phyloP scores from a whole-genome alignment of 2,329 filamentous ascomycete genomes.

The Ceratocystis albifundus region DNA sequence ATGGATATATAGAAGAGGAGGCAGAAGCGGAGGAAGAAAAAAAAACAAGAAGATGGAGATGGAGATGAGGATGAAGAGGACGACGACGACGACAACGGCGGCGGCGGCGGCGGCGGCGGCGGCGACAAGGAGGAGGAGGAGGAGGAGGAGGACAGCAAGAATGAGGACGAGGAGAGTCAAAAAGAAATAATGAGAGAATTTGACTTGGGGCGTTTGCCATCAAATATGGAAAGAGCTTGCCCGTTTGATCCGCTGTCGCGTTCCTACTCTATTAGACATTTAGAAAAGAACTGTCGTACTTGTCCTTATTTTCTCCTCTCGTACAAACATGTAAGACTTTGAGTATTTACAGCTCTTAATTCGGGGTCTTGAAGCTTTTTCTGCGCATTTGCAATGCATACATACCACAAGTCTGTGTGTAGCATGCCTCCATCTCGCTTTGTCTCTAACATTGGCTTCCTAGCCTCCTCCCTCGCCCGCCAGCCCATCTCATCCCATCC shows the following conservation, averaged over 20 bases:
- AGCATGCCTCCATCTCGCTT: neutral
- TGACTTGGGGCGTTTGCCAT: neutral
- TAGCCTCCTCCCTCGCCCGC: neutral
- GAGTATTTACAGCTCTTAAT: too few relatives aligned
- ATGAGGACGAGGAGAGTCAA: neutral
- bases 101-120: too few relatives aligned
- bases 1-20: too few relatives aligned
- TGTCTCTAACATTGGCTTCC: neutral
- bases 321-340: too few relatives aligned
- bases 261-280: neutral
- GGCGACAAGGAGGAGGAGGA: too few relatives aligned
- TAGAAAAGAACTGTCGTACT: neutral
- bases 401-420: neutral
- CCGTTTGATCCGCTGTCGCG: constrained; percentile 12
- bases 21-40: neutral
- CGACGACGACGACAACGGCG: too few relatives aligned
- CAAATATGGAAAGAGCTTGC: neutral
- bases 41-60: neutral
- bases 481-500: neutral
- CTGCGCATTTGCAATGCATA: neutral
- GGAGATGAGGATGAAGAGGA: neutral
- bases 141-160: too few relatives aligned
- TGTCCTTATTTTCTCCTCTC: too few relatives aligned
- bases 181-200: neutral
- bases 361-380: too few relatives aligned